Evolutionary conservation across 2,329 filamentous ascomycete species (phyloP), one percentile per base, ranked within the genome.

Genomic region (Penicillium sumatraense): DNA sequence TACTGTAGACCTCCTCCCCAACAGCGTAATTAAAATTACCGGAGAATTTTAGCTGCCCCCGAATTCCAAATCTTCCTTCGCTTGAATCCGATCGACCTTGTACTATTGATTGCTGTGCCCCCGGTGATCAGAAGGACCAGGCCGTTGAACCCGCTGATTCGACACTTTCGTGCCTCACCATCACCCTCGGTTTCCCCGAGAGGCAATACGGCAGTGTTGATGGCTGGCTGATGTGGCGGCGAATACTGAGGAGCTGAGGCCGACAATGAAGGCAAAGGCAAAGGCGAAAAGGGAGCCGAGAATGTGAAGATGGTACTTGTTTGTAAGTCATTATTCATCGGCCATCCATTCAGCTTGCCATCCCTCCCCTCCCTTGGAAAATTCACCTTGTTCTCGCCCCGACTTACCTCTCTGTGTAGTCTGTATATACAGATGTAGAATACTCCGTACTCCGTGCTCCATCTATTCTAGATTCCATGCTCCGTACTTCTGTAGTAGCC

Each of bases 21-120:
- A 20, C 6, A 20, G 11, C 18, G 35, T 38, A 38, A 20, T 20
- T 40, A 40, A 35, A 16, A 51, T 51, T 56, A 56, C 53, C 53
- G 53, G 53, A 56, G 21, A 56, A 52, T 52, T 56, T 45, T 31
- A 13, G 13, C 2, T 5, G 45, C 33, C 20, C 4, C 29, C 40
- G 24, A 53, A 47, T 52, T 57, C 47, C 47, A 33, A 49, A 51
- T 54, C 41, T 38, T 23, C 21, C 29, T 21, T 29, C 24, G 23
- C 26, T 48, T 20, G 13, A 38, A 21, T 16, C 44, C 49, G 51
- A 40, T 27, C 46, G 16, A n/a, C 45, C 51, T 46, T 5, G 41
- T 49, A 57, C 51, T 54, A 54, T 57, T 54, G 53, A 59, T 49
- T 50, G 33, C 49, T 48, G 51, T 44, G 36, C 13, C 51, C 44